Base-by-base conservation (phyloP, 129 eudicot species). In the Chrysanthemum makinoi region DNA sequence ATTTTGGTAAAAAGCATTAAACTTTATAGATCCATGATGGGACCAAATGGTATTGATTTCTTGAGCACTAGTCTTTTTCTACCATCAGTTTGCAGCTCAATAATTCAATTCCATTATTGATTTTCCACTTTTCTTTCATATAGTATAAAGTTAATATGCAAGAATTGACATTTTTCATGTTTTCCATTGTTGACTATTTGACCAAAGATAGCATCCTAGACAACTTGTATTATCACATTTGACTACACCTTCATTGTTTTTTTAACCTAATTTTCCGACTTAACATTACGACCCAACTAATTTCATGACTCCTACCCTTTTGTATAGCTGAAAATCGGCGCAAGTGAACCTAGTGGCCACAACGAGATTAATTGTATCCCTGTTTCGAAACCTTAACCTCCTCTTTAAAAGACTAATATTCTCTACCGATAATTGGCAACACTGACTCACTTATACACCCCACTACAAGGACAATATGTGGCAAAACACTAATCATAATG, bases 1-100 rank as follows among this genome's bases (percentile, higher is more conserved):
- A 68, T 53, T 61, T 66, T 68, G 70, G 33, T 44, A 50, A 30
- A 80, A 53, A 73, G 72, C 70, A 74, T 74, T 30, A 44, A 69
- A 62, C 76, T 77, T 78, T 78, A 64, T 16, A 55, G 72, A 66
- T 48, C 66, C 53, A 78, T 54, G 82, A 76, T 73, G 67, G 68
- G 83, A 69, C 76, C 83, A 67, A 44, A 79, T 39, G 46, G 74
- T 35, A 77, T 77, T 84, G 75, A 73, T 77, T 49, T 69, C 63
- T 70, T 77, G 82, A 75, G 72, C 84, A 80, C 75, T 50, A 58
- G 79, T 72, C 79, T 60, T 74, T 70, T 52, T 47, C 53, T 44
- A 30, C 75, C 82, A 72, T 78, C 66, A 72, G 65, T 72, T 67
- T 75, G 74, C 60, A 35, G 55, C 55, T 77, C 82, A 77, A 78